phyloP scores from a whole-genome alignment of 495 filamentous ascomycete genomes.

The Talaromyces proteolyticus region DNA sequence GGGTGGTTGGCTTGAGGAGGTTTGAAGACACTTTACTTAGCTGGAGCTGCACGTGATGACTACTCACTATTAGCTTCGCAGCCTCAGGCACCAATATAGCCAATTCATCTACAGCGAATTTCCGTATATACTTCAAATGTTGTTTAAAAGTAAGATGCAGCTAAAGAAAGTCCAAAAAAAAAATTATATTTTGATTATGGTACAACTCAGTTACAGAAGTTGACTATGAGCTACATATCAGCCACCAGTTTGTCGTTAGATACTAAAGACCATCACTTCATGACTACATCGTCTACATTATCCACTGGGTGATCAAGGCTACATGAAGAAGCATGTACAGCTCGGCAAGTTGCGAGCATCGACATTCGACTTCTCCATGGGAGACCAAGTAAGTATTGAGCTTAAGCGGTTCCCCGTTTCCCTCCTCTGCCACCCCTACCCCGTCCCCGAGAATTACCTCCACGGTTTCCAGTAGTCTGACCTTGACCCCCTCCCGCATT shows the following conservation, averaged over 20 bases:
- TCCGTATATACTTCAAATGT: neutral
- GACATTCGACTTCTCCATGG: too few species aligned
- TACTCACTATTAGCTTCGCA: neutral
- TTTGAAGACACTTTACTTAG: neutral
- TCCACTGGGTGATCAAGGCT: too few species aligned
- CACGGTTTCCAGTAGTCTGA: conserved; percentile 14
- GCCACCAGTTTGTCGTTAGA: neutral
- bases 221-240: neutral
- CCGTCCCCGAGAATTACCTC: neutral
- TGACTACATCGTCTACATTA: neutral
- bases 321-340: too few species aligned
- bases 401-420: neutral
- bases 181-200: neutral
- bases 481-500: conserved; percentile 54
- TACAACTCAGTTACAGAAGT: neutral
- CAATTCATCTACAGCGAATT: too few species aligned
- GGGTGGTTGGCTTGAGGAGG: neutral
- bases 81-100: neutral
- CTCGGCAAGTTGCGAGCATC: too few species aligned
- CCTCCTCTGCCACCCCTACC: neutral
- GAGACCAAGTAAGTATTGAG: too few species aligned
- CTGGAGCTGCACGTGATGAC: neutral
- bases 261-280: neutral
- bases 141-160: neutral
- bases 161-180: neutral